phyloP scores from a whole-genome alignment of 225 moss, liverwort and hornwort species.

The Neckera pumila region DNA sequence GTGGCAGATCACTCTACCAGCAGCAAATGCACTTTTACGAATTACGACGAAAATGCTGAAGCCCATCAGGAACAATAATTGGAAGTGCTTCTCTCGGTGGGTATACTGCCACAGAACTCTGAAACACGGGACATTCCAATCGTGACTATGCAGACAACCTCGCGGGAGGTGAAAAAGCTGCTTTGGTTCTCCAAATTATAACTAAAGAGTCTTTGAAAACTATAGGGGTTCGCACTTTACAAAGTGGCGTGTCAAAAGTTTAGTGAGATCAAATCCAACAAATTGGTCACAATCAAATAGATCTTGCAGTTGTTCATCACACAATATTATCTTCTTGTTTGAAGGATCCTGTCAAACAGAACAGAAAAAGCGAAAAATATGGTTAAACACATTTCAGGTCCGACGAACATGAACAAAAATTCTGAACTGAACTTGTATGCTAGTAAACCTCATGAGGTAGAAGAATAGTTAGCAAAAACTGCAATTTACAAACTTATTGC shows the following conservation, averaged over 20 bases:
- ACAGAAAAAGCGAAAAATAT: neutral
- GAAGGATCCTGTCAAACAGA: slow-evolving; percentile 50
- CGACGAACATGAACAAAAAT: neutral
- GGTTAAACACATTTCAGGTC: neutral
- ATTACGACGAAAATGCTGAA: slow-evolving; percentile 1
- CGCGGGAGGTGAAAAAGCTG: slow-evolving; percentile 9
- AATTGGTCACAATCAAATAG: slow-evolving; percentile 75
- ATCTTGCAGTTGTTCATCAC: slow-evolving; percentile 67
- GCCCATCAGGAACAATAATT: neutral
- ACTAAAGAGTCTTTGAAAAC: neutral
- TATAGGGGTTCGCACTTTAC: slow-evolving; percentile 10
- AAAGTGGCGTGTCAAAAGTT: slow-evolving; percentile 81
- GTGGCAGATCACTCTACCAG: neutral
- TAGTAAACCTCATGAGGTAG: neutral
- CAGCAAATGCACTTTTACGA: neutral
- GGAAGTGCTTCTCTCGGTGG: neutral
- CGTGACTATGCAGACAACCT: slow-evolving; percentile 13
- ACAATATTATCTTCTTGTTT: slow-evolving; percentile 74
- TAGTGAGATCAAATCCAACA: slow-evolving; percentile 67
- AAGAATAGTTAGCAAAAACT: neutral
- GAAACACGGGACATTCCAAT: neutral
- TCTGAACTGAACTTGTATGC: neutral
- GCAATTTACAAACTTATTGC: neutral
- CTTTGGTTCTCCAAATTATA: slow-evolving; percentile 1
- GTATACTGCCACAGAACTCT: slow-evolving; percentile 5